Evolutionary conservation across 2,329 filamentous ascomycete species (phyloP), one percentile per base, ranked within the genome.

Genomic region (Alternaria angustiovoidea): DNA sequence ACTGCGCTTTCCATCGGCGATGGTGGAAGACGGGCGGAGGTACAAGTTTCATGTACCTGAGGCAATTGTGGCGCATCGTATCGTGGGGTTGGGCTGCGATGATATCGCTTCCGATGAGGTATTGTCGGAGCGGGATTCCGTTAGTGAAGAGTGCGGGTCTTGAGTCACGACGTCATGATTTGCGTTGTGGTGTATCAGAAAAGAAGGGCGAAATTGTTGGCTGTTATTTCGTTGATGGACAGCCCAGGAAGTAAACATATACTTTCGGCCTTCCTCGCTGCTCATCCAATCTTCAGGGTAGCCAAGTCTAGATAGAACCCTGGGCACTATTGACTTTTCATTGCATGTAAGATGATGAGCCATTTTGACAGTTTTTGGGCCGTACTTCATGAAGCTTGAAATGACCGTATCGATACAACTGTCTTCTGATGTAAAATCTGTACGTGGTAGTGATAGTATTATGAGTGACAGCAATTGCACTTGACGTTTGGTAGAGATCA

Each of bases 1-100:
- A 20, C 24, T 49, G 30, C 30, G 46, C 46, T 20, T 49, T 49
- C 11, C 12, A 49, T 49, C 46, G 46, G 32, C 32, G 46, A 49
- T 49, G 46, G 3, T 9, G 44, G 18, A n/a, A 24, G 20, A 34
- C 30, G 7, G 46, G 20, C 30, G 32, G 30, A 38, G 32, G 32
- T 36, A 38, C 46, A 49, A 18, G 46, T 36, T 5, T 36, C 30
- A 36, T 49, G 46, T 49, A 38, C 46, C 46, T 38, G 32, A 49
- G 46, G 46, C 5, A 16, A 18, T 49, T 49, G 30, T 49, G 32
- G 46, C 46, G 30, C 32, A 24, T 1, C 46, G 32, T 32, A n/a
- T 1, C 46, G 32, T 49, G 32, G 32, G 46, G 46, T 49, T 49
- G 30, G 46, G 46, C 46, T 48, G 46, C 30, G 30, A 48, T 11